Percentiles rank a stretch among this genome's conserved stretches.
Conservation (phyloP, 140 eudicot genomes). For the Flaveria floridana region DNA sequence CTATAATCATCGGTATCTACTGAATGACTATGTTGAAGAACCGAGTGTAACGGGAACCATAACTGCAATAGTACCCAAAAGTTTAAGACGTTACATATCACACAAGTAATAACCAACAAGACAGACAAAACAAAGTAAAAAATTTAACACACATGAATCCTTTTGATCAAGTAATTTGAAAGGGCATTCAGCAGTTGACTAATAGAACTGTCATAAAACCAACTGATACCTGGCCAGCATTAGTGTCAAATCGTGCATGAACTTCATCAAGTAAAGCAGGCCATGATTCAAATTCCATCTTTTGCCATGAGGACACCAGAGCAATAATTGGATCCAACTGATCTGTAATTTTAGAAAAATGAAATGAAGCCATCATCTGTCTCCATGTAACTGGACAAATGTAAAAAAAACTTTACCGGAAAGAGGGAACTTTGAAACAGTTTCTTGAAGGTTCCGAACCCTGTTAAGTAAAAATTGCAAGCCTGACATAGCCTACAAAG, state of each 20-base stretch:
- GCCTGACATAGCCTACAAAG: slow-evolving; percentile 76
- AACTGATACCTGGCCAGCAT: slow-evolving; percentile 76
- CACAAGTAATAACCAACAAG: background rate
- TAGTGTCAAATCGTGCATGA: slow-evolving; percentile 66
- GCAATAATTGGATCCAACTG: slow-evolving; percentile 57
- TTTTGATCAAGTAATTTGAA: background rate
- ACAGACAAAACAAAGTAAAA: no score
- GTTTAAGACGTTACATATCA: slow-evolving; percentile 12
- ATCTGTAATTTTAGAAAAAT: slow-evolving; percentile 36
- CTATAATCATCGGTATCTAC: slow-evolving; percentile 46
- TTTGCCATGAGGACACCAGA: slow-evolving; percentile 82
- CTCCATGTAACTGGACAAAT: background rate
- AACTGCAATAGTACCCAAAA: slow-evolving; percentile 46
- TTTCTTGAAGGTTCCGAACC: slow-evolving; percentile 66
- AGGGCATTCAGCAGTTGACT: background rate
- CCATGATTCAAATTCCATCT: slow-evolving; percentile 87
- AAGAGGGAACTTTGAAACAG: slow-evolving; percentile 73
- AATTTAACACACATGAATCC: no score
- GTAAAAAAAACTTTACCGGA: slow-evolving; percentile 43
- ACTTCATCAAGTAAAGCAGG: slow-evolving; percentile 82
- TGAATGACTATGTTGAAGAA: slow-evolving; percentile 49
- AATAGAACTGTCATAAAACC: background rate
- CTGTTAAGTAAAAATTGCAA: slow-evolving; percentile 74
- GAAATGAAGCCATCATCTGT: background rate
- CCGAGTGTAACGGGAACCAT: slow-evolving; percentile 87